Percentiles rank a stretch among this genome's conserved stretches.
These are phyloP conservation scores for Colletotrichum gloeosporioides DNA, from an alignment of 2,329 filamentous ascomycete species.

Conservation along the genomic window DNA sequence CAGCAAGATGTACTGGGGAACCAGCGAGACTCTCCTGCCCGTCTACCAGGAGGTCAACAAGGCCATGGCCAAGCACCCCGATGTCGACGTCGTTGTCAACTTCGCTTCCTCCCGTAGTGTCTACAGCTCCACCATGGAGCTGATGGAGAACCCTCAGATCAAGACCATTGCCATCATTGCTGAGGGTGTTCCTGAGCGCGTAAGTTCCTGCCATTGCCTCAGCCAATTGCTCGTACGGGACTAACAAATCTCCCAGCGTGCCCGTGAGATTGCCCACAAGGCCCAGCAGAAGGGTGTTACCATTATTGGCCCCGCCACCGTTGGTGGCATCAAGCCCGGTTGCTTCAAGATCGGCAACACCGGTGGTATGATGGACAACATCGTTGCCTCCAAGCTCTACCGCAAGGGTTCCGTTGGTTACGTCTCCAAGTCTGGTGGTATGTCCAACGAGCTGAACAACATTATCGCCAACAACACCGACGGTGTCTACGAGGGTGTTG, in stretches of 20 bases:
- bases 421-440: constrained; percentile 99
- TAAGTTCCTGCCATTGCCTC: constrained; percentile 52
- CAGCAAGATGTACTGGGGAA: constrained; percentile 99
- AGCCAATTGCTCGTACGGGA: neutral
- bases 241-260: constrained; percentile 65
- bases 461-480: constrained; percentile 96
- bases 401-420: constrained; percentile 98
- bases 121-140: constrained; percentile 97
- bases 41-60: constrained; percentile 96
- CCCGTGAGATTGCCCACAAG: constrained; percentile 95
- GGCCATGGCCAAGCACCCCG: constrained; percentile 94
- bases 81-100: constrained; percentile 98
- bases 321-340: constrained; percentile 99
- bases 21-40: constrained; percentile 96
- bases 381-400: constrained; percentile 99
- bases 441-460: constrained; percentile 99
- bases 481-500: constrained; percentile 98
- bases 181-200: constrained; percentile 97
- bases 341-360: constrained; percentile 99
- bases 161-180: constrained; percentile 99
- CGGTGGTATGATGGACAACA: constrained; percentile 99
- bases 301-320: constrained; percentile 97
- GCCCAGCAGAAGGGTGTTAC: constrained; percentile 98
- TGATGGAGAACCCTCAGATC: constrained; percentile 97
- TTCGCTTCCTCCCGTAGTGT: constrained; percentile 99